Evolutionary conservation across 2,329 filamentous ascomycete genomes (phyloP).

Genomic region (Xylaria sp.): DNA sequence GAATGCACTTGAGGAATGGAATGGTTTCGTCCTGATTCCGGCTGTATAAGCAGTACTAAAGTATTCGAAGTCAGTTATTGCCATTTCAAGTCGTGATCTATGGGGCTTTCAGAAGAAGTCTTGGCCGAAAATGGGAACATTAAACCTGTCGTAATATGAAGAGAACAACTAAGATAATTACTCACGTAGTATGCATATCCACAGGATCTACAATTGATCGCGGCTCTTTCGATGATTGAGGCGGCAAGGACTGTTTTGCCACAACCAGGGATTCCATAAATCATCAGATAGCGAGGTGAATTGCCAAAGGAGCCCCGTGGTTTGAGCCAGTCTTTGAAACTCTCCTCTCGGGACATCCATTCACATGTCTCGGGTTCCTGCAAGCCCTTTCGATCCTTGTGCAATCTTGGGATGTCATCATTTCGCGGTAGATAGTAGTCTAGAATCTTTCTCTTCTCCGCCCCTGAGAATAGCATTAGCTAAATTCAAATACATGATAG

Average conservation of each 20-base stretch:
- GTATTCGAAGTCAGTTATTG: background rate
- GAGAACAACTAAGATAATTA: background rate
- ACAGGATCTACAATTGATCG: constrained; percentile 27
- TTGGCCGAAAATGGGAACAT: no score
- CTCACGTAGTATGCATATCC: constrained; percentile 45
- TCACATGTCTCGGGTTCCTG: constrained; percentile 31
- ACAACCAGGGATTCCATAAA: constrained; percentile 43
- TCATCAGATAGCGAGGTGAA: constrained; percentile 30
- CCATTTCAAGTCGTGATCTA: background rate
- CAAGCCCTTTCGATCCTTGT: constrained; percentile 14
- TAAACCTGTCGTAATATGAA: no score
- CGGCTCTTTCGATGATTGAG: constrained; percentile 38
- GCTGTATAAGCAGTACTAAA: constrained; percentile 45
- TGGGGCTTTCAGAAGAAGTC: no score
- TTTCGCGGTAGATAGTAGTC: background rate
- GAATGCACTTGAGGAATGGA: constrained; percentile 44
- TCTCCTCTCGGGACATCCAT: constrained; percentile 25
- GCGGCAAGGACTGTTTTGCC: constrained; percentile 47
- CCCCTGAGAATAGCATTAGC: constrained; percentile 2
- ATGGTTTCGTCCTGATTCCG: constrained; percentile 46
- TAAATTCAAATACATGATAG: background rate
- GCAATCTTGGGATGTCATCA: constrained; percentile 5
- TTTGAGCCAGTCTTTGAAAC: constrained; percentile 23
- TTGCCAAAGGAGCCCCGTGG: background rate
- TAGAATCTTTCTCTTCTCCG: constrained; percentile 11